Evolutionary conservation across 2,329 filamentous ascomycete genomes (phyloP).

Genomic region (Penicillium sp.): DNA sequence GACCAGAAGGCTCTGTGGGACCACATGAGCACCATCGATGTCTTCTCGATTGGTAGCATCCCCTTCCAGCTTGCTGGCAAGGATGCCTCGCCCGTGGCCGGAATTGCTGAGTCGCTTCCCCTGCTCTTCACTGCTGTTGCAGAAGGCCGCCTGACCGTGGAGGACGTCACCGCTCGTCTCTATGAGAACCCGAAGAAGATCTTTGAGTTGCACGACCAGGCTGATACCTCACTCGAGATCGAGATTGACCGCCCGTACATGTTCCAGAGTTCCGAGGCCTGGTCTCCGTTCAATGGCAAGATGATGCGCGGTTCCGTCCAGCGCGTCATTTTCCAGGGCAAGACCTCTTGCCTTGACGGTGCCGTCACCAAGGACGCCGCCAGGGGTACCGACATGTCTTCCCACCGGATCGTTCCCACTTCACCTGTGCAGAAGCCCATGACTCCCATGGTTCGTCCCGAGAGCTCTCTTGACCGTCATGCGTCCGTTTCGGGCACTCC

Average conservation of each 20-base stretch:
- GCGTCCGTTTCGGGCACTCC: conserved; percentile 40
- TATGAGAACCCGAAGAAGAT: conserved; percentile 79
- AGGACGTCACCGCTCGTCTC: conserved; percentile 68
- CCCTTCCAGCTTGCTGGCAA: conserved; percentile 70
- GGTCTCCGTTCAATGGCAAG: conserved; percentile 72
- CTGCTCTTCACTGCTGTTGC: conserved; percentile 72
- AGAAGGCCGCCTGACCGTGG: conserved; percentile 69
- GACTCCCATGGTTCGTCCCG: conserved; percentile 42
- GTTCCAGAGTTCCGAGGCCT: conserved; percentile 52
- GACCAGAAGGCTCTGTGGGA: conserved; percentile 76
- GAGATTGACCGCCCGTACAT: conserved; percentile 72
- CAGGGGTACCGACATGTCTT: conserved; percentile 73
- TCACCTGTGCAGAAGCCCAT: conserved; percentile 58
- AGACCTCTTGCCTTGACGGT: conserved; percentile 73
- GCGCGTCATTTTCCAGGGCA: conserved; percentile 71
- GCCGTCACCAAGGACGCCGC: conserved; percentile 56
- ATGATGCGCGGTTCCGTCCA: conserved; percentile 68
- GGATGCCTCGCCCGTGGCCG: conserved; percentile 59
- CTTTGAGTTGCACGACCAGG: conserved; percentile 78
- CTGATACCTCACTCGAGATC: conserved; percentile 69
- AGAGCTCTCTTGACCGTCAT: conserved; percentile 39
- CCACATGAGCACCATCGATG: conserved; percentile 69
- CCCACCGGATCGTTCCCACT: conserved; percentile 53
- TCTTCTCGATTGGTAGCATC: conserved; percentile 75
- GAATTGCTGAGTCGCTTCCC: conserved; percentile 71